Conservation (phyloP, 139 green algal genomes). For the Volvox reticuliferus region DNA sequence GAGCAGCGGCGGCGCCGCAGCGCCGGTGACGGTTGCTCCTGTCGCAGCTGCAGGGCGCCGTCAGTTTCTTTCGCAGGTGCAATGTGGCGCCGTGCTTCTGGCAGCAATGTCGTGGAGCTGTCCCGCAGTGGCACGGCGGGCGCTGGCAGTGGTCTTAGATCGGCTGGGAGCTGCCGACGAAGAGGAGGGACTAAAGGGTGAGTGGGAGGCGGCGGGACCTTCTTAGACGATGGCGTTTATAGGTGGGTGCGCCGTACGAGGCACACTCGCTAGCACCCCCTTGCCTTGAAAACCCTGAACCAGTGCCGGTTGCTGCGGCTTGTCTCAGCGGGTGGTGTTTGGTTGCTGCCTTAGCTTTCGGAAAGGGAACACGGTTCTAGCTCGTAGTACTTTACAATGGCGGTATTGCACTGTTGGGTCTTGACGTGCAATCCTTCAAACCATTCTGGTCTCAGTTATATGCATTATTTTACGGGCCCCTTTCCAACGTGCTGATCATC, state of each 20-base stretch:
- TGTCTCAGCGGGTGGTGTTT: too few relatives aligned
- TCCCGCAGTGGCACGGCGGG: background rate
- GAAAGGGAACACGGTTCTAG: too few relatives aligned
- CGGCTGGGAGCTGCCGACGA: background rate
- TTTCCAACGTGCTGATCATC: too few relatives aligned
- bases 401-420: too few relatives aligned
- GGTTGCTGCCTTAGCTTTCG: too few relatives aligned
- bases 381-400: too few relatives aligned
- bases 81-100: background rate
- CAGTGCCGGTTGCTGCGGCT: too few relatives aligned
- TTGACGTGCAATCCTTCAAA: too few relatives aligned
- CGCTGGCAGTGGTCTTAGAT: background rate
- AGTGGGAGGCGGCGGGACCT: background rate
- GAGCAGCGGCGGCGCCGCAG: background rate
- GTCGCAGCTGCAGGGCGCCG: background rate
- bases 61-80: background rate
- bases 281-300: too few relatives aligned
- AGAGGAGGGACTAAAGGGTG: background rate
- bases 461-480: too few relatives aligned
- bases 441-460: too few relatives aligned
- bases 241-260: background rate
- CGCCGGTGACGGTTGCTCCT: background rate
- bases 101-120: slow-evolving; percentile 32
- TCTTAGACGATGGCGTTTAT: background rate
- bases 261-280: too few relatives aligned